A percentile compares a stretch with the other conserved stretches of the same genome.
These are phyloP conservation scores for Phytophthora rubi DNA, from an alignment of 352 stramenopile species.

Conservation along the genomic window DNA sequence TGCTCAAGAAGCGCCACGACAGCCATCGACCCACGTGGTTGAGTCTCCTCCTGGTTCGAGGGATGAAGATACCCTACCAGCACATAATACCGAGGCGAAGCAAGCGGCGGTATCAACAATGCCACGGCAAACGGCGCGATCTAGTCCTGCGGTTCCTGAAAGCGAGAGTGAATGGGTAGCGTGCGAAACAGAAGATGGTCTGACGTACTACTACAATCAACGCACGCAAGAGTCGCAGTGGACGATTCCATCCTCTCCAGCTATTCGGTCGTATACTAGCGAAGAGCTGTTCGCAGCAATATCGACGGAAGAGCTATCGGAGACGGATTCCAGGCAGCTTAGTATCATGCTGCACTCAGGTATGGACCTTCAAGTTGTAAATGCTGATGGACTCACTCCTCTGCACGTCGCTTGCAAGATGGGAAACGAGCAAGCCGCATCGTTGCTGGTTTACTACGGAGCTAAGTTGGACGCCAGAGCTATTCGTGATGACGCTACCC, in stretches of 20 bases:
- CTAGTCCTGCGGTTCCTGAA: not conserved
- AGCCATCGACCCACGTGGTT: slow-evolving; percentile 17
- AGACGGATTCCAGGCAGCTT: slow-evolving; percentile 33
- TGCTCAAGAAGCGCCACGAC: slow-evolving; percentile 32
- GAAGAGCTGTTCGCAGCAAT: slow-evolving; percentile 42
- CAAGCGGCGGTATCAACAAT: not conserved
- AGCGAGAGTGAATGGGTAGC: slow-evolving; percentile 45
- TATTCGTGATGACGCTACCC: slow-evolving; percentile 33
- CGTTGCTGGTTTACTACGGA: slow-evolving; percentile 58
- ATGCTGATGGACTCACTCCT: slow-evolving; percentile 44
- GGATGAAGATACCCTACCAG: not conserved
- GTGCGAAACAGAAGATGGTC: slow-evolving; percentile 54
- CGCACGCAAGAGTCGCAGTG: slow-evolving; percentile 67
- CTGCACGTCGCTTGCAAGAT: slow-evolving; percentile 62
- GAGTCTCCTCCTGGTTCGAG: slow-evolving; percentile 18
- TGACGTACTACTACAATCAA: slow-evolving; percentile 79
- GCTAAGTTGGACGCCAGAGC: slow-evolving; percentile 40
- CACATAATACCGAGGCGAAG: slow-evolving; percentile 18
- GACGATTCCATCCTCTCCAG: slow-evolving; percentile 38
- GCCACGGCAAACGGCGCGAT: slow-evolving; percentile 1
- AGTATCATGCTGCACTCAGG: slow-evolving; percentile 45
- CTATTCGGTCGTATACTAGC: slow-evolving; percentile 8
- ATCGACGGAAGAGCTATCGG: slow-evolving; percentile 26
- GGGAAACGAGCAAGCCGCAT: slow-evolving; percentile 46
- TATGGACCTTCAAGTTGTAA: slow-evolving; percentile 44